These are phyloP conservation scores for Hypoxylon trugodes DNA, from an alignment of 495 filamentous ascomycete genomes.

Conservation along the genomic window DNA sequence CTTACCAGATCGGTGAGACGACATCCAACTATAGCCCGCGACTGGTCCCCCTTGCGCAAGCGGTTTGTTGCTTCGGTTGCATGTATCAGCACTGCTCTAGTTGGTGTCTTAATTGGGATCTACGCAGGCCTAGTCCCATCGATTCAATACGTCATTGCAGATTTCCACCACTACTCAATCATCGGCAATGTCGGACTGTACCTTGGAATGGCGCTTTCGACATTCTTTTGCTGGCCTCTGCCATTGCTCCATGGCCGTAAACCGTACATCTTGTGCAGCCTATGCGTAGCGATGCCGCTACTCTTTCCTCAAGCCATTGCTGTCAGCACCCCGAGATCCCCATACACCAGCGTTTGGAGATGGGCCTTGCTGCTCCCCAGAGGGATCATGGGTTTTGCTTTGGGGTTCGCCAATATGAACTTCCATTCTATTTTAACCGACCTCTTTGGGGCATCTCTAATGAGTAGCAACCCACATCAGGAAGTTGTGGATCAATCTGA, in stretches of 20 bases:
- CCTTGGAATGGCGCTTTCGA: slow-evolving; percentile 71
- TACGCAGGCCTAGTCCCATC: slow-evolving; percentile 79
- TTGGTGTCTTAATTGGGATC: slow-evolving; percentile 75
- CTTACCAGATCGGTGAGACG: slow-evolving; percentile 60
- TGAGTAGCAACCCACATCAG: slow-evolving; percentile 74
- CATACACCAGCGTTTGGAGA: slow-evolving; percentile 63
- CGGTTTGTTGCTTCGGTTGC: slow-evolving; percentile 70
- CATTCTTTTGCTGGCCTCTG: slow-evolving; percentile 74
- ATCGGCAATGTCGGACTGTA: slow-evolving; percentile 78
- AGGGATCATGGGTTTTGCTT: slow-evolving; percentile 67
- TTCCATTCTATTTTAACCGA: slow-evolving; percentile 74
- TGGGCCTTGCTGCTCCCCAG: slow-evolving; percentile 69
- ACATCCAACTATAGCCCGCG: slow-evolving; percentile 64
- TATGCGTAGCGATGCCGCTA: slow-evolving; percentile 72
- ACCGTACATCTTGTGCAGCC: slow-evolving; percentile 71
- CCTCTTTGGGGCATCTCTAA: slow-evolving; percentile 75
- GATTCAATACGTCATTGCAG: slow-evolving; percentile 75
- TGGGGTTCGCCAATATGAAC: slow-evolving; percentile 81
- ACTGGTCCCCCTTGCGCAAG: slow-evolving; percentile 72
- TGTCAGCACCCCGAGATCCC: slow-evolving; percentile 62
- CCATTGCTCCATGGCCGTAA: slow-evolving; percentile 80
- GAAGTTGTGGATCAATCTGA: slow-evolving; percentile 70
- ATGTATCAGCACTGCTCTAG: slow-evolving; percentile 72
- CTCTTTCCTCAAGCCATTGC: slow-evolving; percentile 77
- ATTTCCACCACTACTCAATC: slow-evolving; percentile 69